A percentile compares a stretch with the other conserved stretches of the same genome.
phyloP scores from a whole-genome alignment of 2,329 filamentous ascomycete genomes.

The Colletotrichum melonis region DNA sequence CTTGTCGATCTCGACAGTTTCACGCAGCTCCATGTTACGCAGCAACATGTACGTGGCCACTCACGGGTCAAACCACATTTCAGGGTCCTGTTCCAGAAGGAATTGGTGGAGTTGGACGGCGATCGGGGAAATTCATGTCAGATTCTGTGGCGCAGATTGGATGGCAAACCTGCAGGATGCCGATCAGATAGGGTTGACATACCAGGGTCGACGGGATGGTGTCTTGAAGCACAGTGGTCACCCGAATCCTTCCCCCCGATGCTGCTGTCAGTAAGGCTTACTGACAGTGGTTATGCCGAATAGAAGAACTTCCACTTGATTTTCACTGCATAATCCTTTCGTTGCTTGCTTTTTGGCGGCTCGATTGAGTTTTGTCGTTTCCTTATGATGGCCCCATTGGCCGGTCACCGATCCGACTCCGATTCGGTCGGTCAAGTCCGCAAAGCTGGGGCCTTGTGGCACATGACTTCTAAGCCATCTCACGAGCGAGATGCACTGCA shows the following conservation, averaged over 20 bases:
- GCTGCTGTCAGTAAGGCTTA: constrained; percentile 13
- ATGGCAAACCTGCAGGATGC: neutral
- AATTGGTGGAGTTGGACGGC: neutral
- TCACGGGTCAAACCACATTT: neutral
- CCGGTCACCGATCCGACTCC: neutral
- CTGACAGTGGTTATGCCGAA: neutral
- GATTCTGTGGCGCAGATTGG: constrained; percentile 6
- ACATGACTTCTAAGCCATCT: neutral
- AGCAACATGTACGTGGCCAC: neutral
- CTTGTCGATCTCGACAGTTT: neutral
- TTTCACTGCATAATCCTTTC: neutral
- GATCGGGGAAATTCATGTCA: constrained; percentile 7
- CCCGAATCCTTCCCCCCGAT: constrained; percentile 14
- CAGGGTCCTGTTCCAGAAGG: neutral
- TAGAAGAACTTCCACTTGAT: neutral
- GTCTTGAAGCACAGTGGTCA: constrained; percentile 4
- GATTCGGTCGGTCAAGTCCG: constrained; percentile 6
- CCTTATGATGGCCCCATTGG: neutral
- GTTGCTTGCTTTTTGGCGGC: neutral
- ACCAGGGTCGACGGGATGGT: neutral
- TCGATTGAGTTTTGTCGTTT: neutral
- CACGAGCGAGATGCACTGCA: neutral
- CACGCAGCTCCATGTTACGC: neutral
- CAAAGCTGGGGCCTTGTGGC: too few relatives aligned
- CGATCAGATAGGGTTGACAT: constrained; percentile 10